Evolutionary conservation across 176 grass and related monocot genomes (phyloP).

Genomic region (Aegilops tauschii): DNA sequence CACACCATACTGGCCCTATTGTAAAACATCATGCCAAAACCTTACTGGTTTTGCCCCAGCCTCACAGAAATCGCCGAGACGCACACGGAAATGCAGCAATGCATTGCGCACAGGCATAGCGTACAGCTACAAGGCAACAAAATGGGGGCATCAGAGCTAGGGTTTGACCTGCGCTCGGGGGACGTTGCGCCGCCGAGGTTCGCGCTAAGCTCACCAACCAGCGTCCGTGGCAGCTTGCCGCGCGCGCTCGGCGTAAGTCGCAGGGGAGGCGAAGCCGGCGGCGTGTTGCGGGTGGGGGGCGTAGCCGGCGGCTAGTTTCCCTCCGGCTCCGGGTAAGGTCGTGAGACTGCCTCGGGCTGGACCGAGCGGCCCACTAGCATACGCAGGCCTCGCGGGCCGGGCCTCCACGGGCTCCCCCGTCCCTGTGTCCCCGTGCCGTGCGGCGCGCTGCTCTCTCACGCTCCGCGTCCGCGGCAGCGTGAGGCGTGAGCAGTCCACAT

Average conservation of each 20-base stretch:
- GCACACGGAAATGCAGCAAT: not conserved
- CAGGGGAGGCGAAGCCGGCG: conserved; percentile 9
- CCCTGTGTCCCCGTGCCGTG: not conserved
- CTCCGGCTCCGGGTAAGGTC: not conserved
- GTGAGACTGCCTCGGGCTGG: not conserved
- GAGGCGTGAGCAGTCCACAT: not conserved
- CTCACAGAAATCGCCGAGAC: not conserved
- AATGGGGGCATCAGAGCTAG: conserved; percentile 1
- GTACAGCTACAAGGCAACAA: not conserved
- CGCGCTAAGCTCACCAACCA: not conserved
- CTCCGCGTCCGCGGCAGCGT: not conserved
- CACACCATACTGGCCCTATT: not conserved
- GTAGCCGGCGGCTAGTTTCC: conserved; percentile 3
- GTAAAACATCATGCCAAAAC: not conserved
- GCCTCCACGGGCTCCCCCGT: not conserved
- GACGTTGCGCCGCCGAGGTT: not conserved
- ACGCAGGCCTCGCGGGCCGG: too few relatives aligned
- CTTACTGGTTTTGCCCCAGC: not conserved
- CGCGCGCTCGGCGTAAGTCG: not conserved
- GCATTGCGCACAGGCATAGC: not conserved
- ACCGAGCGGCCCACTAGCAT: not conserved
- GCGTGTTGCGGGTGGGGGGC: not conserved
- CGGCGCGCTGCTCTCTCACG: not conserved
- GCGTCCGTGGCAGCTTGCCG: conserved; percentile 8
- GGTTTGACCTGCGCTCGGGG: conserved; percentile 12